Evolutionary conservation across 2,329 filamentous ascomycete genomes (phyloP).

Genomic region (Cucurbitaria berberidis): DNA sequence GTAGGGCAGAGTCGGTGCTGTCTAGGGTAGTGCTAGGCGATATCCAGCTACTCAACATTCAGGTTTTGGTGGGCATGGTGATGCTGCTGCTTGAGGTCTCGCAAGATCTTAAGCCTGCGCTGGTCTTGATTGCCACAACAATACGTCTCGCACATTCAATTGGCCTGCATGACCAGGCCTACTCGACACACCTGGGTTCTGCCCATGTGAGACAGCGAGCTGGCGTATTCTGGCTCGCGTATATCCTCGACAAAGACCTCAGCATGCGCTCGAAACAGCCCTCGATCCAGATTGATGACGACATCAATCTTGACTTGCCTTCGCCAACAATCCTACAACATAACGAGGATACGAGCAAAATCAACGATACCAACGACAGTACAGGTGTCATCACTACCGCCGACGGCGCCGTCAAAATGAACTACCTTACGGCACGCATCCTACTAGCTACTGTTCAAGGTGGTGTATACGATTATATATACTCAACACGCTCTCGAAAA

Average conservation of each 20-base stretch:
- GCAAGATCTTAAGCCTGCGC: slow-evolving; percentile 31
- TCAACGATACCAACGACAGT: slow-evolving; percentile 3
- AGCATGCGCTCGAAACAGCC: slow-evolving; percentile 34
- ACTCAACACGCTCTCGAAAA: slow-evolving; percentile 26
- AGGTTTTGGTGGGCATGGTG: slow-evolving; percentile 40
- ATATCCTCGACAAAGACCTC: slow-evolving; percentile 38
- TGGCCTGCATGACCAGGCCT: slow-evolving; percentile 23
- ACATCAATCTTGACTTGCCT: slow-evolving; percentile 33
- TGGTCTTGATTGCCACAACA: slow-evolving; percentile 36
- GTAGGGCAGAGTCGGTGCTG: slow-evolving; percentile 36
- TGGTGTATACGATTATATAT: slow-evolving; percentile 29
- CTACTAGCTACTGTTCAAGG: slow-evolving; percentile 29
- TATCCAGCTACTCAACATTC: slow-evolving; percentile 36
- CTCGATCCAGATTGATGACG: slow-evolving; percentile 28
- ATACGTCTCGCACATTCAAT: slow-evolving; percentile 29
- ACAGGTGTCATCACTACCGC: slow-evolving; percentile 20
- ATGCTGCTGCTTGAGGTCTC: slow-evolving; percentile 34
- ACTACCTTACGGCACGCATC: slow-evolving; percentile 27
- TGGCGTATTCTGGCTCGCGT: slow-evolving; percentile 41
- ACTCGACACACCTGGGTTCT: slow-evolving; percentile 22
- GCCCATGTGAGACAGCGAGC: slow-evolving; percentile 25
- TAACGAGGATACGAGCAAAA: slow-evolving; percentile 8
- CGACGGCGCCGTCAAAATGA: slow-evolving; percentile 25
- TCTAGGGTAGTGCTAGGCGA: slow-evolving; percentile 31
- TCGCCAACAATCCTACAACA: slow-evolving; percentile 10